Percentiles rank a stretch among this genome's conserved stretches.
Evolutionary conservation across 495 filamentous ascomycete species (phyloP).

Genomic region (Neurospora sp.): DNA sequence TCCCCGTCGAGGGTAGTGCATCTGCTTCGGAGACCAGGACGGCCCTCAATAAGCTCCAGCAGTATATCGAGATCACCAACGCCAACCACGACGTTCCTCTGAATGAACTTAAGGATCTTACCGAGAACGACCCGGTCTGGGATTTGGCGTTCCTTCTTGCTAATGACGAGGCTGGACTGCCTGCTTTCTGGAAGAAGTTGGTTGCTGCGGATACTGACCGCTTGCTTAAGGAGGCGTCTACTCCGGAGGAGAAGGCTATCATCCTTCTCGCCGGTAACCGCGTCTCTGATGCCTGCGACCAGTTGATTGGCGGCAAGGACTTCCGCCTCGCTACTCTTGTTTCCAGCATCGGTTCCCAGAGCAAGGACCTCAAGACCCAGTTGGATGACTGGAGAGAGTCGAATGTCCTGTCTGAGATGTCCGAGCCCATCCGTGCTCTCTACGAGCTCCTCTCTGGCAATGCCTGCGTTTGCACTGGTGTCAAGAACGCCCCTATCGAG

Average conservation of each 20-base stretch:
- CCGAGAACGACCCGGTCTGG: constrained; percentile 58
- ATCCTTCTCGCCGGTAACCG: constrained; percentile 67
- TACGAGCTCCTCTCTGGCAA: constrained; percentile 88
- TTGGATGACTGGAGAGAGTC: constrained; percentile 74
- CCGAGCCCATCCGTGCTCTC: constrained; percentile 71
- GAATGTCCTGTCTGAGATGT: constrained; percentile 74
- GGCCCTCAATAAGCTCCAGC: constrained; percentile 16
- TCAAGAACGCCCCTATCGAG: constrained; percentile 56
- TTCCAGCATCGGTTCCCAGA: constrained; percentile 62
- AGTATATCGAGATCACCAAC: constrained; percentile 18
- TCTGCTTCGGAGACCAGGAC: background rate
- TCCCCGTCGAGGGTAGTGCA: constrained; percentile 10
- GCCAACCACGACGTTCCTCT: constrained; percentile 13
- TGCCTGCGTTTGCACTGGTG: constrained; percentile 66
- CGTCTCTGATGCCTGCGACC: constrained; percentile 68
- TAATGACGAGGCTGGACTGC: constrained; percentile 53
- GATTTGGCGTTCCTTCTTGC: constrained; percentile 77
- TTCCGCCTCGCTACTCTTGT: constrained; percentile 76
- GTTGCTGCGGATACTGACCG: constrained; percentile 46
- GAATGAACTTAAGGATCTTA: constrained; percentile 13
- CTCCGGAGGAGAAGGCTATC: constrained; percentile 73
- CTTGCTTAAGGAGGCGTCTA: constrained; percentile 39
- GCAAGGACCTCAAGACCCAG: constrained; percentile 62
- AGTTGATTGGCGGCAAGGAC: constrained; percentile 60
- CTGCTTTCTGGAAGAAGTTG: constrained; percentile 50